These are phyloP conservation scores for Porcisia deanei DNA, from an alignment of 208 protist species.

Conservation along the genomic window DNA sequence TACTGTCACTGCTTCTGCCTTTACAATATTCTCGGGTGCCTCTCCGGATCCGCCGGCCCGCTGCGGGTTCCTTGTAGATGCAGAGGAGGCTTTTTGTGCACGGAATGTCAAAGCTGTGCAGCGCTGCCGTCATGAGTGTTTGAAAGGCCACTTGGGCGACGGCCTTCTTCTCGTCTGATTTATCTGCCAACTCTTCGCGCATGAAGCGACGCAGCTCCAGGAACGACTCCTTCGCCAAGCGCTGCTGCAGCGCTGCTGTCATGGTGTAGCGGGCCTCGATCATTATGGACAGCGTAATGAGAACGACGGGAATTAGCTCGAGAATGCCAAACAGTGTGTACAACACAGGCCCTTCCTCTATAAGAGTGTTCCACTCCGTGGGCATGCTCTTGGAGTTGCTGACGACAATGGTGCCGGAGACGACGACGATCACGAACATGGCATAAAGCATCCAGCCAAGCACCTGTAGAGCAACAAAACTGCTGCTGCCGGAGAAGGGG, in stretches of 20 bases:
- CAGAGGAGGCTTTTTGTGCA: slow-evolving; percentile 26
- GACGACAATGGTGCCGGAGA: slow-evolving; percentile 29
- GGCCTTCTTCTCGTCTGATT: slow-evolving; percentile 31
- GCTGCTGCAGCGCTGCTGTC: slow-evolving; percentile 20
- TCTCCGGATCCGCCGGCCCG: not conserved
- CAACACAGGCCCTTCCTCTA: slow-evolving; percentile 23
- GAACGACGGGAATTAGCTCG: slow-evolving; percentile 56
- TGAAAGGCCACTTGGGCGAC: slow-evolving; percentile 53
- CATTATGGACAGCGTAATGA: slow-evolving; percentile 73
- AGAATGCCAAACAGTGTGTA: slow-evolving; percentile 62
- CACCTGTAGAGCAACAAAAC: slow-evolving; percentile 72
- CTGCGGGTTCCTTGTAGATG: slow-evolving; percentile 24
- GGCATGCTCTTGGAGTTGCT: slow-evolving; percentile 16
- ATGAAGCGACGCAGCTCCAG: slow-evolving; percentile 29
- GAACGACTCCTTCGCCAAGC: slow-evolving; percentile 46
- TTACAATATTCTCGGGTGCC: not conserved
- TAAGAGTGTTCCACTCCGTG: slow-evolving; percentile 1
- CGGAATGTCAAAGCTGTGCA: slow-evolving; percentile 43
- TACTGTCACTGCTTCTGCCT: slow-evolving; percentile 1
- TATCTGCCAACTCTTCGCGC: slow-evolving; percentile 12
- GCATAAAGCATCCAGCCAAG: slow-evolving; percentile 76
- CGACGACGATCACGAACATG: slow-evolving; percentile 37
- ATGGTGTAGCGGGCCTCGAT: slow-evolving; percentile 39
- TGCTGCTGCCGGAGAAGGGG: slow-evolving; percentile 64
- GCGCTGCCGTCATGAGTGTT: slow-evolving; percentile 41